Percentiles rank a stretch among this genome's conserved stretches.
These are phyloP conservation scores for Akanthomyces dipterigenus DNA, from an alignment of 2,329 filamentous ascomycete genomes.

Conservation along the genomic window DNA sequence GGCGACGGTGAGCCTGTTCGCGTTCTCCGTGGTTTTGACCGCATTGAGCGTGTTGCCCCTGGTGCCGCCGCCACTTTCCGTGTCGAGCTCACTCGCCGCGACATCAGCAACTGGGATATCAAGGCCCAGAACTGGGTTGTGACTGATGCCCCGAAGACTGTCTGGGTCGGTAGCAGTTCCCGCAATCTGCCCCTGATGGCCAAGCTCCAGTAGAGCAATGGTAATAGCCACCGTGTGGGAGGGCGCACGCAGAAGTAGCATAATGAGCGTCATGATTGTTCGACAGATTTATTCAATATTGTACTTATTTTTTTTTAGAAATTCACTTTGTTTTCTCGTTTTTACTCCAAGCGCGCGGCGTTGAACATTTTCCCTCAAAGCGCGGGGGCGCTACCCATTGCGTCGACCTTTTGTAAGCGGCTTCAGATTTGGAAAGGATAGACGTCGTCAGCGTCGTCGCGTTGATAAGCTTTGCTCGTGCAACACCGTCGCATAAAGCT, in stretches of 20 bases:
- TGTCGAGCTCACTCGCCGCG: slow-evolving; percentile 66
- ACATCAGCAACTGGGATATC: slow-evolving; percentile 82
- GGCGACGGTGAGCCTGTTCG: slow-evolving; percentile 62
- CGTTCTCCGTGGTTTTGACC: slow-evolving; percentile 74
- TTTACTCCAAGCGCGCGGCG: not conserved
- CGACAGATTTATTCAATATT: slow-evolving; percentile 2
- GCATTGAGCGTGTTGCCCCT: slow-evolving; percentile 59
- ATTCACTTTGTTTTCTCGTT: not conserved
- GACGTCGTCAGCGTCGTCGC: no score
- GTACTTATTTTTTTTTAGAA: slow-evolving; percentile 8
- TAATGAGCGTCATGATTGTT: slow-evolving; percentile 8
- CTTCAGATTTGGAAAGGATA: no score
- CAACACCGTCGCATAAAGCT: not conserved
- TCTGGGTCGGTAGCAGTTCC: slow-evolving; percentile 50
- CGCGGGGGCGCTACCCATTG: no score
- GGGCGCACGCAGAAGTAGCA: not conserved
- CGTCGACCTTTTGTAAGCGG: no score
- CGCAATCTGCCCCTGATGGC: slow-evolving; percentile 43
- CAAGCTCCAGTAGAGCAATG: slow-evolving; percentile 14
- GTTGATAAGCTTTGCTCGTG: no score
- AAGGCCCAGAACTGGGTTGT: slow-evolving; percentile 76
- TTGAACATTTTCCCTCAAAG: not conserved
- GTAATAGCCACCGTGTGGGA: not conserved
- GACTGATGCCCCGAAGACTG: slow-evolving; percentile 43
- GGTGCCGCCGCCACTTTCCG: slow-evolving; percentile 62